Evolutionary conservation across 1,284 basidiomycete genomes (phyloP).

Genomic region (Trametes hirsuta): DNA sequence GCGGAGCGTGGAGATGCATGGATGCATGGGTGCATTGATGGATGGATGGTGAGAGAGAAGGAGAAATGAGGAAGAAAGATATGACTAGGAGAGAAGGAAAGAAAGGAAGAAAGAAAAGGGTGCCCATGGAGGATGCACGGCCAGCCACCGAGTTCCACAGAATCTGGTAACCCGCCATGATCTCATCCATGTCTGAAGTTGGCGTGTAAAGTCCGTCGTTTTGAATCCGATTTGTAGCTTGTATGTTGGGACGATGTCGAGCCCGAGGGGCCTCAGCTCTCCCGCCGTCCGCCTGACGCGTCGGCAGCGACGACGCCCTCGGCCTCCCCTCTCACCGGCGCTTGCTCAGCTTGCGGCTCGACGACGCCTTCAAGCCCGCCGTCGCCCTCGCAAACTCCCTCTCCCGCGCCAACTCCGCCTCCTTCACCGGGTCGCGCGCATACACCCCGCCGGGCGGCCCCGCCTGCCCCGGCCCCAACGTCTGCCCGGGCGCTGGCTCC

Average conservation of each 20-base stretch:
- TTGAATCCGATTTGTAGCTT: background rate
- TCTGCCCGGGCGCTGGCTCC: too few relatives aligned
- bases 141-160: background rate
- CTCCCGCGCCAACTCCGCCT: constrained; percentile 26
- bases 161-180: background rate
- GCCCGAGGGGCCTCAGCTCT: background rate
- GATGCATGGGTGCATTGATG: too few relatives aligned
- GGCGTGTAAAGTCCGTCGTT: background rate
- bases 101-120: too few relatives aligned
- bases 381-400: constrained; percentile 19
- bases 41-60: background rate
- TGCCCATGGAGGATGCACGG: background rate
- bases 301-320: background rate
- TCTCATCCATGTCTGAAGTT: background rate
- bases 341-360: constrained; percentile 38
- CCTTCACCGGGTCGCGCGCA: constrained; percentile 18
- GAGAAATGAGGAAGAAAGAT: background rate
- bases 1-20: background rate
- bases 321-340: constrained; percentile 21
- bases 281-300: background rate
- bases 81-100: background rate
- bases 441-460: constrained; percentile 8
- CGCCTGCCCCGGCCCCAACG: too few relatives aligned
- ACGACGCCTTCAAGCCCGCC: constrained; percentile 7
- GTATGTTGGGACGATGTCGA: too few relatives aligned